These are phyloP conservation scores for Cyclocybe aegerita DNA, from an alignment of 768 basidiomycete species.

Conservation along the genomic window DNA sequence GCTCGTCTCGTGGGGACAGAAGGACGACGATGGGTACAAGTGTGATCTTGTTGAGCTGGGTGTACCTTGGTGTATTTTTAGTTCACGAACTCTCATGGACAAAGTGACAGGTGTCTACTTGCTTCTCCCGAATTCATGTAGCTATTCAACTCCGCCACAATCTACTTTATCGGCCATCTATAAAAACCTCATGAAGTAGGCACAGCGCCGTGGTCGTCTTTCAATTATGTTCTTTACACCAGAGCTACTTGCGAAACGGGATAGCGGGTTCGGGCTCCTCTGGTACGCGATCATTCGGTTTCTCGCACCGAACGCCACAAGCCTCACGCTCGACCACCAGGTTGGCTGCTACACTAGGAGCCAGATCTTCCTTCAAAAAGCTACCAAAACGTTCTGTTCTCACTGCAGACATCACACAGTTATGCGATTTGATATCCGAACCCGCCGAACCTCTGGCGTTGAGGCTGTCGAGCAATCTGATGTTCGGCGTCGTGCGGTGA, in stretches of 20 bases:
- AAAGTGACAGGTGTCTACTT: constrained; percentile 2
- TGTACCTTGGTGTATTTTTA: constrained; percentile 3
- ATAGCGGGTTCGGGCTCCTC: constrained; percentile 87
- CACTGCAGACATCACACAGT: constrained; percentile 76
- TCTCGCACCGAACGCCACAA: background rate
- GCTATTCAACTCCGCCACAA: background rate
- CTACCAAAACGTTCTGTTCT: constrained; percentile 82
- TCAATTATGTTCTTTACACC: constrained; percentile 80
- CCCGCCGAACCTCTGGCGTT: constrained; percentile 88
- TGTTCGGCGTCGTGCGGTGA: constrained; percentile 88
- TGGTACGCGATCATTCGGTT: constrained; percentile 45
- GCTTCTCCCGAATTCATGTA: constrained; percentile 2
- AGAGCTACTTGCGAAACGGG: constrained; percentile 76
- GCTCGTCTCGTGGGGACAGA: constrained; percentile 56
- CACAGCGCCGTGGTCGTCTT: background rate
- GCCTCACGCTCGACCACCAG: constrained; percentile 35
- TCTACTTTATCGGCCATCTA: no score
- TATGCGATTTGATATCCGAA: constrained; percentile 79
- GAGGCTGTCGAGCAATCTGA: constrained; percentile 82
- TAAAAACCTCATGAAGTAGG: no score
- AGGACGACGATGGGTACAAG: constrained; percentile 48
- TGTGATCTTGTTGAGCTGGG: constrained; percentile 24
- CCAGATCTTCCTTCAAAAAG: constrained; percentile 83
- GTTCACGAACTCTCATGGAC: constrained; percentile 4
- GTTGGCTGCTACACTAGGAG: constrained; percentile 89